Evolutionary conservation across 768 basidiomycete genomes (phyloP).

Genomic region (Chalciporus sphaerocephalus): DNA sequence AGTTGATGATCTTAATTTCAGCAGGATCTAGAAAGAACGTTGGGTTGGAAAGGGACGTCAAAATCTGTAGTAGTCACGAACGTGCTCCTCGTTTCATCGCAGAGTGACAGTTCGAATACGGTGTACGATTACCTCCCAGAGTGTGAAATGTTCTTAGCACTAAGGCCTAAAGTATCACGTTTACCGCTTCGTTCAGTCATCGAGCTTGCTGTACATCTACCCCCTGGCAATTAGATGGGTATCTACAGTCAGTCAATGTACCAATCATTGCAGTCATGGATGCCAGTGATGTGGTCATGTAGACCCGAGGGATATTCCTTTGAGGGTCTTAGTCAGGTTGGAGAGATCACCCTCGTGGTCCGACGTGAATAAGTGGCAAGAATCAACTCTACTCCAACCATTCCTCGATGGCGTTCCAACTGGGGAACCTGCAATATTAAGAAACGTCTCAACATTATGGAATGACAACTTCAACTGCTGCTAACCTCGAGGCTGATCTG

Average conservation of each 20-base stretch:
- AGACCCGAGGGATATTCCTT: slow-evolving; percentile 10
- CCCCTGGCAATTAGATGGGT: neutral
- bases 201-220: slow-evolving; percentile 3
- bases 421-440: slow-evolving; percentile 17
- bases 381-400: neutral
- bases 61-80: too few species aligned
- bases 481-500: slow-evolving; percentile 43
- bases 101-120: slow-evolving; percentile 37
- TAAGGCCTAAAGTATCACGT: neutral
- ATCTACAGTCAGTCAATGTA: neutral
- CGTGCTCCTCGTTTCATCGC: too few species aligned
- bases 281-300: neutral
- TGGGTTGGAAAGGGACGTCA: too few species aligned
- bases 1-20: too few species aligned
- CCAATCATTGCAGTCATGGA: neutral
- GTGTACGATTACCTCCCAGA: slow-evolving; percentile 40
- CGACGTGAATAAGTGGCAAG: neutral
- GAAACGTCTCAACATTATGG: neutral
- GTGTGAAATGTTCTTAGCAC: slow-evolving; percentile 6
- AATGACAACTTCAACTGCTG: neutral
- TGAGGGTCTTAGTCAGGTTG: slow-evolving; percentile 10
- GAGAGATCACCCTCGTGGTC: slow-evolving; percentile 5
- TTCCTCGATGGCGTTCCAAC: neutral
- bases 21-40: too few species aligned
- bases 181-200: neutral